Evolutionary conservation across 768 basidiomycete genomes (phyloP).

Genomic region (Pisolithus orientalis): DNA sequence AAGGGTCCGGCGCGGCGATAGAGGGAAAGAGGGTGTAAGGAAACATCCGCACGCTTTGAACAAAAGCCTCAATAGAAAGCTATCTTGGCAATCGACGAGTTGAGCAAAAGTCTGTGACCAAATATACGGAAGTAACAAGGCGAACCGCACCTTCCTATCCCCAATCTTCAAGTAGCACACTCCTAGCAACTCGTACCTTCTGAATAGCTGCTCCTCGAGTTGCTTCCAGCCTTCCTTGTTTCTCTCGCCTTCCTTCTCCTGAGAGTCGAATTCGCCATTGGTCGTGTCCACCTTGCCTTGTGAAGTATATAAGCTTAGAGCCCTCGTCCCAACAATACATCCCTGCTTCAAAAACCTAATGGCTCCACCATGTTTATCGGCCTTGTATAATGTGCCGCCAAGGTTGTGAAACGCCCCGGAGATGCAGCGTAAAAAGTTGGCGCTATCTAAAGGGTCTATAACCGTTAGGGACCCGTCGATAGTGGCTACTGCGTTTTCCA

Average conservation of each 20-base stretch:
- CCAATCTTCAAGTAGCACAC: conserved; percentile 74
- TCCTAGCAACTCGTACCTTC: conserved; percentile 77
- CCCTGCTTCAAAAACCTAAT: conserved; percentile 61
- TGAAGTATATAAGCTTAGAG: conserved; percentile 29
- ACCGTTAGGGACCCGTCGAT: conserved; percentile 12
- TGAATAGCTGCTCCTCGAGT: conserved; percentile 58
- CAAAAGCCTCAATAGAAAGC: conserved; percentile 57
- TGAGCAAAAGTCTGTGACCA: background rate
- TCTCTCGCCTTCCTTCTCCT: conserved; percentile 22
- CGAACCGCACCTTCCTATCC: conserved; percentile 58
- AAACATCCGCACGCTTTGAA: conserved; percentile 45
- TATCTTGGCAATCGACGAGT: conserved; percentile 16
- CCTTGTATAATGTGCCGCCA: conserved; percentile 66
- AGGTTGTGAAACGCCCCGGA: conserved; percentile 69
- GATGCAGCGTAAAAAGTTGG: conserved; percentile 61
- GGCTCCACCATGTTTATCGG: conserved; percentile 52
- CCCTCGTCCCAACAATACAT: conserved; percentile 47
- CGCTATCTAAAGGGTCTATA: conserved; percentile 16
- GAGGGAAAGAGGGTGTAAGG: conserved; percentile 35
- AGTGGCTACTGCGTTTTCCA: conserved; percentile 35
- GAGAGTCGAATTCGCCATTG: conserved; percentile 1
- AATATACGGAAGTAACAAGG: conserved; percentile 3
- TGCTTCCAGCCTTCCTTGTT: conserved; percentile 45
- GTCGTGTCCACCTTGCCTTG: conserved; percentile 1
- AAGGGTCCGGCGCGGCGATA: conserved; percentile 21